Evolutionary conservation across 768 basidiomycete genomes (phyloP), one percentile per base, ranked within the genome.

Genomic region (Auriscalpium microsporum): DNA sequence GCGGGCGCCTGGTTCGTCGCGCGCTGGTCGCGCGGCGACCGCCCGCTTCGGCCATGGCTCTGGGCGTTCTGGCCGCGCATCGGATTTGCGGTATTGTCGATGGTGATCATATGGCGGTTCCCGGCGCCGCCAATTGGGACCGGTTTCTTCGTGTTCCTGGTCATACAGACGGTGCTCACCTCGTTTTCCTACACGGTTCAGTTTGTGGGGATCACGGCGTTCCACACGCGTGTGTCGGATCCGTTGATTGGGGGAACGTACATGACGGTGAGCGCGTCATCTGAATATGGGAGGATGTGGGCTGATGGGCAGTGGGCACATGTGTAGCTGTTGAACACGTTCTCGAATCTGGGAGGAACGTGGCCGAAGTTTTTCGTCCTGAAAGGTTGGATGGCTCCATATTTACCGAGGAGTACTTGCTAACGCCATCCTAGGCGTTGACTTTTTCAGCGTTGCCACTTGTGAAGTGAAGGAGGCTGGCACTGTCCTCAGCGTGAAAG

Each of bases 171-270:
- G 1, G 82, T 98, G 17, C 56, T 90, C 14, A 83, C 86, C 8
- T 89, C 88, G 16, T 93, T 98, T 66, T 78, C 91, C 8, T 80
- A 85, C 47, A 97, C 95, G 5, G 86, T 98, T 16, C 95, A 99
- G 69, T 99, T 98, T 66, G 95, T 97, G 17, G 94, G 96, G 9
- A 93, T 98, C 58, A 91, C 94, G n/a, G 96, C 96, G 3, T 99
- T 98, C 79, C 96, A 98, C 64, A 97, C 94, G 4, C 83, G 88
- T 53, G 85, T 99, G 38, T 93, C 96, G 0, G 96, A 99, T 66
- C 96, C 96, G 0, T 66, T 96, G 11, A 96, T 99, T 52, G 96
- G 96, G 33, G 96, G 96, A 50, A 99, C 96, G 0, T 99, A 99
- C 70, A 99, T 99, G 96, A 99, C 96, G 11, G 94, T 94, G 64